These are phyloP conservation scores for Globisporangium radiosum DNA, from an alignment of 352 stramenopile species.

Conservation along the genomic window DNA sequence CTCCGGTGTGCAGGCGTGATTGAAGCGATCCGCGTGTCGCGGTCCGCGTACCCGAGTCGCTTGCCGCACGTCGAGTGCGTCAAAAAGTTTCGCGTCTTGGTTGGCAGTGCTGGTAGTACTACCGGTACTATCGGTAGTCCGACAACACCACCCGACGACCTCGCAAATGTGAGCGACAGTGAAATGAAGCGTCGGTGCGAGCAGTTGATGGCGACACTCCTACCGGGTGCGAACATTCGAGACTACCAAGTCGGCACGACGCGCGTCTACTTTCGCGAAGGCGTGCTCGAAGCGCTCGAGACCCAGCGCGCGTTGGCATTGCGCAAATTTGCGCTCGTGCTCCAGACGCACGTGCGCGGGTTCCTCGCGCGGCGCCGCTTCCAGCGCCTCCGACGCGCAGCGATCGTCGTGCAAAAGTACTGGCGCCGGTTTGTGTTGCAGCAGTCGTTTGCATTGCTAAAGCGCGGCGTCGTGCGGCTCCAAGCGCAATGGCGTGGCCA, in stretches of 20 bases:
- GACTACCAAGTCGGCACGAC: conserved; percentile 85
- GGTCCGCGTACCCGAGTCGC: conserved; percentile 79
- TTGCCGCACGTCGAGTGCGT: conserved; percentile 72
- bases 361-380: conserved; percentile 57
- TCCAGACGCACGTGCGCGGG: conserved; percentile 69
- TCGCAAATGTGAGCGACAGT: conserved; percentile 30
- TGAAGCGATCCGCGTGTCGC: conserved; percentile 81
- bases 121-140: conserved; percentile 10
- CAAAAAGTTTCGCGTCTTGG: conserved; percentile 73
- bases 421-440: conserved; percentile 64
- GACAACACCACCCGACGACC: conserved; percentile 1
- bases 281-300: conserved; percentile 73
- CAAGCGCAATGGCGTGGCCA: conserved; percentile 60
- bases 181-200: conserved; percentile 59
- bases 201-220: conserved; percentile 56
- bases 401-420: conserved; percentile 64
- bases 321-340: conserved; percentile 63
- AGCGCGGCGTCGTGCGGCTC: conserved; percentile 39
- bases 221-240: conserved; percentile 65
- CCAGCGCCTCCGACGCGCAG: conserved; percentile 31
- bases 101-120: conserved; percentile 13
- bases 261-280: conserved; percentile 83
- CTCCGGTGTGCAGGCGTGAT: conserved; percentile 81
- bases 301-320: conserved; percentile 64
- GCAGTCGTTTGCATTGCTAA: conserved; percentile 45